Evolutionary conservation across 331 rosid species (phyloP), one percentile per base, ranked within the genome.

Genomic region (Cydonia oblonga): DNA sequence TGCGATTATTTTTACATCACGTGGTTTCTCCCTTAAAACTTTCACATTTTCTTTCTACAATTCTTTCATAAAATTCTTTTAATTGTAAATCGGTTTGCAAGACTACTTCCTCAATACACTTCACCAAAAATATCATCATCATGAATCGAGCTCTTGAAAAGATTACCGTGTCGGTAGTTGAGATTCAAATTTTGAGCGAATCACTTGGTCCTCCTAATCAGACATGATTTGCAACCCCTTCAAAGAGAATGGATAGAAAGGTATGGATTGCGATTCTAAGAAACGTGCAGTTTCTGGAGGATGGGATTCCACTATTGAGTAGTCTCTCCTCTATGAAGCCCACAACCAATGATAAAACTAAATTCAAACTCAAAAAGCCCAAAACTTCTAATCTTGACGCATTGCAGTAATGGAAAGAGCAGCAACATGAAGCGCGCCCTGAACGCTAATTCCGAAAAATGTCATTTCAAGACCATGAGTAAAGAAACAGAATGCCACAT

Each of bases 401-500:
- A 68, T 26, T 24, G 72, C 15, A 49, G 24, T 32, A 59, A 18
- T 20, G 19, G 22, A 12, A 49, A 38, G 2, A 30, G 29, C 26
- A 18, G n/a, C n/a, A 33, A 53, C 18, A 53, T 61, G 38, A 40
- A 32, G 23, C 6, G 33, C 4, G 32, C 5, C 9, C 2, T n/a
- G 16, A 49, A 51, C 14, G 29, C 16, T 19, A 1, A 19, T 26
- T 38, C 23, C 9, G 5, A 75, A 9, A 57, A 6, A 23, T 23
- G 23, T 12, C 22, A 3, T 22, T 44, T 69, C 51, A 19, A 63
- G 58, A 18, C 33, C 25, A 66, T 69, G 60, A 69, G 49, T n/a
- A 65, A 11, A 20, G 26, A 69, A 12, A 19, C 25, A 25, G 69
- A 75, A 73, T 66, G 66, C 40, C 56, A 65, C 85, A 57, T 80